Conservation (phyloP, 2,329 filamentous ascomycete genomes). For the Colletotrichum lini region DNA sequence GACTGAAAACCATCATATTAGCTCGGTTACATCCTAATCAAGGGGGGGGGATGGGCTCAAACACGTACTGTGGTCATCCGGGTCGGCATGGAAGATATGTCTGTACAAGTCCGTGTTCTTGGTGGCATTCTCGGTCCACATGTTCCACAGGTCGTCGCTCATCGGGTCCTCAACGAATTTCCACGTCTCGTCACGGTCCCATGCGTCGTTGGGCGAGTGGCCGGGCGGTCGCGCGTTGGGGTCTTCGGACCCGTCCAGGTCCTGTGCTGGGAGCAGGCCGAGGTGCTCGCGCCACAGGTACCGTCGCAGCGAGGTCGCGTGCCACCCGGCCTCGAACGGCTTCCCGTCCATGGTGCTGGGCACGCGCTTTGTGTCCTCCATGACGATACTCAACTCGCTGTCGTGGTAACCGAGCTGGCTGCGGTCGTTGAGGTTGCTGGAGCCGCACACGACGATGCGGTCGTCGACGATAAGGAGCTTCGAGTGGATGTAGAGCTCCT, state of each 20-base stretch:
- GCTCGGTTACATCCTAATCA: conserved; percentile 20
- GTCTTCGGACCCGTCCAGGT: conserved; percentile 76
- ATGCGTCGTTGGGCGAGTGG: conserved; percentile 75
- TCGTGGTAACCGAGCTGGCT: conserved; percentile 91
- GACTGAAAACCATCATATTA: conserved; percentile 61
- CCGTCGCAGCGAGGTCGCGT: conserved; percentile 84
- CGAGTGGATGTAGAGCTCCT: conserved; percentile 95
- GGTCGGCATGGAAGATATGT: conserved; percentile 89
- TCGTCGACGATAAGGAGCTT: conserved; percentile 95
- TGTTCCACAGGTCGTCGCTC: conserved; percentile 74
- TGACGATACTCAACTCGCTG: conserved; percentile 89
- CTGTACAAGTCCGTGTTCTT: conserved; percentile 82
- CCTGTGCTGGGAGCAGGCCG: conserved; percentile 82
- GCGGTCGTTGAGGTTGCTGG: conserved; percentile 93
- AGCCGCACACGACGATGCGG: conserved; percentile 85
- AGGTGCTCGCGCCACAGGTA: conserved; percentile 94
- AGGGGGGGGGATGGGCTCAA: conserved; percentile 53
- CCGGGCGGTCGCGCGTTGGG: conserved; percentile 81
- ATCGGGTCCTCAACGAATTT: conserved; percentile 80
- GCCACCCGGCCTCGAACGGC: conserved; percentile 82
- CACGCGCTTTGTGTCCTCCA: conserved; percentile 84
- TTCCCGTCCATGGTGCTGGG: conserved; percentile 84
- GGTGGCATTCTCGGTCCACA: conserved; percentile 79
- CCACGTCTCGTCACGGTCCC: conserved; percentile 72
- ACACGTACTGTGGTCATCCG: conserved; percentile 78